phyloP scores from a whole-genome alignment of 108 stramenopile genomes.

The Nannochloropsis oceanica region DNA sequence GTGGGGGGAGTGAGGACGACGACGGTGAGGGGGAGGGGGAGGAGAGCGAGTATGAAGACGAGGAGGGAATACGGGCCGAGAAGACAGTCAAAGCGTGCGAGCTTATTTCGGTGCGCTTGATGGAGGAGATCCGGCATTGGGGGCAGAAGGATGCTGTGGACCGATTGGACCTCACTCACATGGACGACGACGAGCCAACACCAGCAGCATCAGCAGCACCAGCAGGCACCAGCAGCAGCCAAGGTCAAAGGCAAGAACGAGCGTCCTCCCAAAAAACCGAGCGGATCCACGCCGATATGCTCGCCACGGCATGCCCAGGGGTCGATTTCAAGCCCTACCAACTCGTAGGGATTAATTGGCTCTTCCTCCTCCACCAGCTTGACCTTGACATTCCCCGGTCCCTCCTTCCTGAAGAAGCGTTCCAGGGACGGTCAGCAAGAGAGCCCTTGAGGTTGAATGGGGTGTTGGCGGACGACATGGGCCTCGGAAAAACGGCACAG shows the following conservation, averaged over 20 bases:
- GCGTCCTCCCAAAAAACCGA: neutral
- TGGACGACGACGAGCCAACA: neutral
- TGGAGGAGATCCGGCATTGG: neutral
- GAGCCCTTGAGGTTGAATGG: constrained; percentile 20
- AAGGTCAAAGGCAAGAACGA: neutral
- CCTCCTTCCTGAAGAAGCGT: constrained; percentile 3
- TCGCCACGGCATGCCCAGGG: neutral
- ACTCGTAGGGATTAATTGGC: constrained; percentile 42
- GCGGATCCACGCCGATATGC: neutral
- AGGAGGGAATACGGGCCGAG: neutral
- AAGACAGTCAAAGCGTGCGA: neutral
- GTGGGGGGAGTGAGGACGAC: neutral
- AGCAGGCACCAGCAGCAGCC: neutral
- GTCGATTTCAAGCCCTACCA: constrained; percentile 24
- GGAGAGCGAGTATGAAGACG: neutral
- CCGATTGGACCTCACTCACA: neutral
- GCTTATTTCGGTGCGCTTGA: neutral
- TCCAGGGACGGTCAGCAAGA: neutral
- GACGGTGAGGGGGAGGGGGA: neutral
- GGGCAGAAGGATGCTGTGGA: neutral
- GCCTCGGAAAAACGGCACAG: constrained; percentile 39
- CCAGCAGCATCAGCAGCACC: neutral
- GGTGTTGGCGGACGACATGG: constrained; percentile 36
- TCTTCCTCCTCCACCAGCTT: constrained; percentile 24
- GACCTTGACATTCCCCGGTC: neutral